phyloP scores from a whole-genome alignment of 2,329 filamentous ascomycete species.

The Calonectria naviculata region DNA sequence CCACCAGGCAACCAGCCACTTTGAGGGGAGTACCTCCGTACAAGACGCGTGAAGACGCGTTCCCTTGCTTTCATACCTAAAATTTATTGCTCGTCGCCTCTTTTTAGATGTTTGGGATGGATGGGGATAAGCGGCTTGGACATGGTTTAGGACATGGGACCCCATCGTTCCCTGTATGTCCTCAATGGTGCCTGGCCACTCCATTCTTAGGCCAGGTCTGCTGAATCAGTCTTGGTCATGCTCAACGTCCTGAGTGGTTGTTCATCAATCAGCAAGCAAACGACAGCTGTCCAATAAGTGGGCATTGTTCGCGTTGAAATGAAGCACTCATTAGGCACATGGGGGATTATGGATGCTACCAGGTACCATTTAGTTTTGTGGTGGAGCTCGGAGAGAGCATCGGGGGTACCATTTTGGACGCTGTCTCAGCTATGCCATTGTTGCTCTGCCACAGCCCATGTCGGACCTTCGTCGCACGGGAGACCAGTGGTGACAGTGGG shows the following conservation, averaged over 20 bases:
- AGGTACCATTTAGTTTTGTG: not conserved
- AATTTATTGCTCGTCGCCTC: conserved; percentile 7
- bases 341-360: not conserved
- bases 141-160: conserved; percentile 3
- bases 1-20: conserved; percentile 36
- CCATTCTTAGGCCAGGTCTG: conserved; percentile 19
- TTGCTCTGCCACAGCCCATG: conserved; percentile 5
- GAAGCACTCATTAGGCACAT: conserved; percentile 28
- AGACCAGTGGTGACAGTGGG: not conserved
- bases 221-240: conserved; percentile 40
- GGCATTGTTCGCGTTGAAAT: conserved; percentile 25
- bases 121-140: not conserved
- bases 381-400: conserved; percentile 35
- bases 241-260: conserved; percentile 29
- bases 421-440: conserved; percentile 24
- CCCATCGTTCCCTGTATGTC: conserved; percentile 3
- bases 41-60: conserved; percentile 37
- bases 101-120: conserved; percentile 1
- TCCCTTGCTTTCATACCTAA: not conserved
- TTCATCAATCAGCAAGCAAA: conserved; percentile 46
- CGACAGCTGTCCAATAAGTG: not conserved
- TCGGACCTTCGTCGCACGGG: not conserved
- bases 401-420: conserved; percentile 20
- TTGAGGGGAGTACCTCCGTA: conserved; percentile 28
- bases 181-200: not conserved